Conservation (phyloP, 345 rosid species). For the Rubroshorea leprosula region DNA sequence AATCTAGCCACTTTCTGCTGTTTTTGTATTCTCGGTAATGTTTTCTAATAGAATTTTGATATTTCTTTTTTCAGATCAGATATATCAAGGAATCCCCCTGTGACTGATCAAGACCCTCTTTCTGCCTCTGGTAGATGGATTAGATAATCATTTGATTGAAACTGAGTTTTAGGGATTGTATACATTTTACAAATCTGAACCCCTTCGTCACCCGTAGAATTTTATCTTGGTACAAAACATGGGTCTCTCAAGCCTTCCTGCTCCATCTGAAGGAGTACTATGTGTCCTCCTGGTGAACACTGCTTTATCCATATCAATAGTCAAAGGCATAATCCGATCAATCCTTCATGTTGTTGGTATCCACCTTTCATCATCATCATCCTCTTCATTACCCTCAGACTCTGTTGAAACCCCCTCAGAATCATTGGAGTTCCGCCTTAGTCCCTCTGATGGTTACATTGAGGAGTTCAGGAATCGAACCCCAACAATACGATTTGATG, state of each 20-base stretch:
- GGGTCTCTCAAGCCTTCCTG: slow-evolving; percentile 86
- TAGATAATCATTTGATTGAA: neutral
- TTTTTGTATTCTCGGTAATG: neutral
- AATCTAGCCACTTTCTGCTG: slow-evolving; percentile 8
- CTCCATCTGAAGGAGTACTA: slow-evolving; percentile 87
- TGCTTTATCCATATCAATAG: slow-evolving; percentile 67
- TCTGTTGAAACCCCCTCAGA: slow-evolving; percentile 29
- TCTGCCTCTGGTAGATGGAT: neutral
- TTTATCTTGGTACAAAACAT: slow-evolving; percentile 27
- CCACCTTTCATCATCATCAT: slow-evolving; percentile 31
- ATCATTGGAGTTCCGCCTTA: slow-evolving; percentile 31
- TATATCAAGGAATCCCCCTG: slow-evolving; percentile 8
- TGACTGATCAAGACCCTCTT: slow-evolving; percentile 11
- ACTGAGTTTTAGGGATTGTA: neutral
- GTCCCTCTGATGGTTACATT: slow-evolving; percentile 42
- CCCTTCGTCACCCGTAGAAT: neutral
- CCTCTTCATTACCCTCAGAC: slow-evolving; percentile 28
- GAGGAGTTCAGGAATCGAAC: slow-evolving; percentile 61
- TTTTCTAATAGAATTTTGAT: slow-evolving; percentile 18
- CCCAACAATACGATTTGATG: slow-evolving; percentile 47
- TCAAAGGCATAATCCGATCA: slow-evolving; percentile 59
- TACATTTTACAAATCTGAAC: slow-evolving; percentile 3
- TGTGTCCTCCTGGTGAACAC: slow-evolving; percentile 77
- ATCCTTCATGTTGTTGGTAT: slow-evolving; percentile 65
- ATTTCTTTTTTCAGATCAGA: slow-evolving; percentile 29